phyloP scores from a whole-genome alignment of 169 alveolate genomes.

The Toxoplasma gondii region DNA sequence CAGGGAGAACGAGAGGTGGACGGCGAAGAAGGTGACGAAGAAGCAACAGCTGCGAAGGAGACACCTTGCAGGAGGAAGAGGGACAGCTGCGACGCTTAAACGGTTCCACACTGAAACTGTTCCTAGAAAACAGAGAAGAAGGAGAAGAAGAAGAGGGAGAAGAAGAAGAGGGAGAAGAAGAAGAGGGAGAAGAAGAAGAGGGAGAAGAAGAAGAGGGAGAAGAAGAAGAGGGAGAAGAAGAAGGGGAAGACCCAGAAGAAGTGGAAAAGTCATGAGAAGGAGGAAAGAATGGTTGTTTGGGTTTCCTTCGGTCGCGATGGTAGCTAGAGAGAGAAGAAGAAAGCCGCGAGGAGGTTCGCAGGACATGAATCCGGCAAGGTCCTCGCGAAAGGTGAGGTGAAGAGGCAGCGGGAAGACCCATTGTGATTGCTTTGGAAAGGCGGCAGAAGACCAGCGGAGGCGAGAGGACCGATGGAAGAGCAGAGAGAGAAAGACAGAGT shows the following conservation, averaged over 20 bases:
- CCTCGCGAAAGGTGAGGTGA: not conserved
- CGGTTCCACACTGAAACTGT: not conserved
- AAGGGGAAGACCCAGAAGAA: too few species aligned
- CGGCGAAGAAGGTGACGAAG: not conserved
- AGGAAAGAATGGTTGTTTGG: too few species aligned
- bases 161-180: not conserved
- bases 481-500: too few species aligned
- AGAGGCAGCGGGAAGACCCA: not conserved
- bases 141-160: not conserved
- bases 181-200: not conserved
- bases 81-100: not conserved
- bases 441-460: too few species aligned
- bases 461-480: too few species aligned
- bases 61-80: not conserved
- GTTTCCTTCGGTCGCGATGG: not conserved
- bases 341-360: not conserved
- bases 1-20: not conserved
- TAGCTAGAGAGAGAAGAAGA: not conserved
- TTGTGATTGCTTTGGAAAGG: too few species aligned
- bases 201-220: not conserved
- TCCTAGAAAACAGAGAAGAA: not conserved
- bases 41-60: not conserved
- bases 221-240: not conserved
- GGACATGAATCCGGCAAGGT: not conserved
- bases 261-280: too few species aligned